These are phyloP conservation scores for Aegilops longissima DNA, from an alignment of 176 grass and related monocot species.

Conservation along the genomic window DNA sequence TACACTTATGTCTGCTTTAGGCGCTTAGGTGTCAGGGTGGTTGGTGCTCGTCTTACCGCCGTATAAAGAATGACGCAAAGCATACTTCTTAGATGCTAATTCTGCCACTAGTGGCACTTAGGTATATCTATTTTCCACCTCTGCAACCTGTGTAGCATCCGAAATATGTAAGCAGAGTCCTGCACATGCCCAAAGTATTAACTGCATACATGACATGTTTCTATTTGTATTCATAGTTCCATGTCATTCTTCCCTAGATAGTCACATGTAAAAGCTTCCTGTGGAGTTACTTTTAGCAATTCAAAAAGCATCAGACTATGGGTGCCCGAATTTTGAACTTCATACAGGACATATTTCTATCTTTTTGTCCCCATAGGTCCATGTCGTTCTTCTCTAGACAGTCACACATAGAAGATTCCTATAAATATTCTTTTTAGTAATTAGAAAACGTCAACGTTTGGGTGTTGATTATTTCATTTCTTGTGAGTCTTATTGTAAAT, in stretches of 20 bases:
- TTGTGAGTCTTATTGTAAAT: constrained; percentile 24
- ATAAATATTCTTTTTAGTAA: background rate
- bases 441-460: background rate
- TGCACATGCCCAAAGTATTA: background rate
- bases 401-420: background rate
- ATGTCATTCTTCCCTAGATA: constrained; percentile 17
- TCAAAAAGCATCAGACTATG: constrained; percentile 9
- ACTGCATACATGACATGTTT: background rate
- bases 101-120: background rate
- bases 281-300: background rate
- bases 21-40: too few relatives aligned
- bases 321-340: background rate
- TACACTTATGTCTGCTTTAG: too few relatives aligned
- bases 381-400: constrained; percentile 5
- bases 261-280: background rate
- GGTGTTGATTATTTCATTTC: constrained; percentile 16
- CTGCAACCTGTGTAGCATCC: background rate
- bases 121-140: constrained; percentile 18
- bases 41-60: too few relatives aligned
- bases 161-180: background rate
- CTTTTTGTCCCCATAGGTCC: background rate
- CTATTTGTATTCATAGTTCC: background rate
- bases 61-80: background rate
- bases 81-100: constrained; percentile 8
- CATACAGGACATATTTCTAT: background rate